These are phyloP conservation scores for Xylona heveae DNA, from an alignment of 495 filamentous ascomycete genomes.

Conservation along the genomic window DNA sequence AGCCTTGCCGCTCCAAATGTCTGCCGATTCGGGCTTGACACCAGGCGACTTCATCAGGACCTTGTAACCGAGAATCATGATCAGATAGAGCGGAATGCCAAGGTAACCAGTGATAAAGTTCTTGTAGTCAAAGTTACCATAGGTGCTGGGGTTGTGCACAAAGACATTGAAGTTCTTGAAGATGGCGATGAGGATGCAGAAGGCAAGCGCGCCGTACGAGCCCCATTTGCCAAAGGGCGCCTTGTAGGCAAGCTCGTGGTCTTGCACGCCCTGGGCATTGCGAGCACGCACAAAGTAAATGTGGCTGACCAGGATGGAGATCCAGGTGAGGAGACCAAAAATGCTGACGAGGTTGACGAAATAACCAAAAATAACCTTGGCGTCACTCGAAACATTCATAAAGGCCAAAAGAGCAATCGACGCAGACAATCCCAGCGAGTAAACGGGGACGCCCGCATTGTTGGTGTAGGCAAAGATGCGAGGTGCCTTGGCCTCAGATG, in stretches of 20 bases:
- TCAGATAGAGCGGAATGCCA: slow-evolving; percentile 59
- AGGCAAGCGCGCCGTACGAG: slow-evolving; percentile 41
- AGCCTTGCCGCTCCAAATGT: slow-evolving; percentile 53
- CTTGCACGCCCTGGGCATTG: slow-evolving; percentile 44
- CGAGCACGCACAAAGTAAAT: slow-evolving; percentile 60
- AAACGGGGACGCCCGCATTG: slow-evolving; percentile 52
- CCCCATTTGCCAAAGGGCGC: slow-evolving; percentile 50
- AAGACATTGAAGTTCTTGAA: slow-evolving; percentile 70
- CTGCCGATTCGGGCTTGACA: slow-evolving; percentile 33
- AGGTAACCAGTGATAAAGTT: slow-evolving; percentile 69
- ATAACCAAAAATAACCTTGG: slow-evolving; percentile 53
- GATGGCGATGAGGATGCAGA: slow-evolving; percentile 48
- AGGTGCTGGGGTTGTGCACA: slow-evolving; percentile 21
- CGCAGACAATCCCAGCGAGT: slow-evolving; percentile 38
- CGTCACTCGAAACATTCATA: slow-evolving; percentile 52
- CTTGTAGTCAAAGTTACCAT: slow-evolving; percentile 40
- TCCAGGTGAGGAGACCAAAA: slow-evolving; percentile 65
- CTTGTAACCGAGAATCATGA: slow-evolving; percentile 54
- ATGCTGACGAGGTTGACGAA: slow-evolving; percentile 73
- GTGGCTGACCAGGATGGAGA: slow-evolving; percentile 65
- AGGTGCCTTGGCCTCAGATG: slow-evolving; percentile 57
- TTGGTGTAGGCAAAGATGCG: slow-evolving; percentile 48
- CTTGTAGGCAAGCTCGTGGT: slow-evolving; percentile 43
- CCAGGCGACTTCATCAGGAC: slow-evolving; percentile 26
- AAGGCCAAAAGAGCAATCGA: slow-evolving; percentile 48